These are phyloP conservation scores for Pseudopediastrum boryanum DNA, from an alignment of 139 green algal species.

Conservation along the genomic window DNA sequence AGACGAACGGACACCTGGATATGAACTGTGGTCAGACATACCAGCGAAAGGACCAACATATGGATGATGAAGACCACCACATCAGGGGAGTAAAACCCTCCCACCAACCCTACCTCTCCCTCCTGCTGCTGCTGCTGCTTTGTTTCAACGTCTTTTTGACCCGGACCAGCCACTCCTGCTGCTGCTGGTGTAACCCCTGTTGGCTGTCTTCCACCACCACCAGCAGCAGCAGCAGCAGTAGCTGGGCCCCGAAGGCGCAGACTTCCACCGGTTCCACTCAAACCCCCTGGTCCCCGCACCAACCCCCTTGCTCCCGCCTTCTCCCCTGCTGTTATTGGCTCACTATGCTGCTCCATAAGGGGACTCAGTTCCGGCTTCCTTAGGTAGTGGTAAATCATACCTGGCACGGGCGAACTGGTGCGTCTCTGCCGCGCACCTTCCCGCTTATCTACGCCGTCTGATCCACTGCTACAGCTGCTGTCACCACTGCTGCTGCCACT, in stretches of 20 bases:
- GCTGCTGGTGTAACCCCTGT: constrained; percentile 26
- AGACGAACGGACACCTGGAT: constrained; percentile 86
- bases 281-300: background rate
- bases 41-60: constrained; percentile 67
- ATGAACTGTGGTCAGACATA: constrained; percentile 78
- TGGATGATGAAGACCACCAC: constrained; percentile 76
- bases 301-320: background rate
- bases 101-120: background rate
- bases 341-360: constrained; percentile 3
- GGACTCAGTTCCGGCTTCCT: no score
- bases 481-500: background rate
- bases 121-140: background rate
- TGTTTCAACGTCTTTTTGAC: no score
- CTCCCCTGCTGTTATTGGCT: constrained; percentile 3
- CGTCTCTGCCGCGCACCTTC: background rate
- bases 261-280: background rate
- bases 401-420: no score
- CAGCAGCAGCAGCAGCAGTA: background rate
- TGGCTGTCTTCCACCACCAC: background rate
- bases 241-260: background rate
- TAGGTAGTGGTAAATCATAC: no score
- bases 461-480: background rate
- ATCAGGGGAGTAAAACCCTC: constrained; percentile 28
- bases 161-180: background rate
- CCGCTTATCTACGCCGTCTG: background rate